Base-by-base conservation (phyloP, 106 monocot species). In the Triglochin maritima region DNA sequence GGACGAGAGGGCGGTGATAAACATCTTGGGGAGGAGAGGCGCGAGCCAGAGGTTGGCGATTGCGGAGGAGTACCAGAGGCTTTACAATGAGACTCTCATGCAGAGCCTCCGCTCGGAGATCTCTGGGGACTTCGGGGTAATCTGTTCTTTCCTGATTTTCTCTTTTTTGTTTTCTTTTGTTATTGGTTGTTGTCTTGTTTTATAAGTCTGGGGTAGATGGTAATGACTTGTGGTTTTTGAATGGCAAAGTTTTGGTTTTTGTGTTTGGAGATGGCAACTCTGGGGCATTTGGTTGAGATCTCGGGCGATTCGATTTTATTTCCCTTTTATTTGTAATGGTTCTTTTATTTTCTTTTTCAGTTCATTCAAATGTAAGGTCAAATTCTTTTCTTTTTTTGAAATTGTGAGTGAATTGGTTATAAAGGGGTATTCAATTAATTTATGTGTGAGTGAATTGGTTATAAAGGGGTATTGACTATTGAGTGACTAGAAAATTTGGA, bases 91-190 rank as follows among this genome's bases (percentile, higher is more conserved):
- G 58, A 46, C 88, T 49, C 88, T 88, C 64, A 16, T 82, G 59
- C 69, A 82, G 17, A 62, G 77, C 29, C 88, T 88, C 70, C 59
- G 63, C 53, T 82, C 84, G 17, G 88, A 88, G 77, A 81, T 88
- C 62, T 84, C 88, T 65, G 81, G 84, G 16, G 77, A 88, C 63
- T 88, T 88, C 74, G 46, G 69, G 79, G 88, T 88, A 79, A 8
- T 5, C 12, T 58, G 5, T 13, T 13, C 58, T 58, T 58, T 14
- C 15, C 13, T 14, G 16, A 8, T 50, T 50, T 58, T 58, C 13
- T n/a, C 4, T 57, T 11, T 12, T 59, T 48, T 16, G 2, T 15
- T 11, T 56, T 65, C 48, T 53, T 48, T 49, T 52, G 1, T 59
- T 42, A 8, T 11, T 50, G 29, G 1, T 29, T 29, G 0, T 29